A percentile compares a stretch with the other conserved stretches of the same genome.
phyloP scores from a whole-genome alignment of 106 monocot species.

The Amphibolis antarctica region DNA sequence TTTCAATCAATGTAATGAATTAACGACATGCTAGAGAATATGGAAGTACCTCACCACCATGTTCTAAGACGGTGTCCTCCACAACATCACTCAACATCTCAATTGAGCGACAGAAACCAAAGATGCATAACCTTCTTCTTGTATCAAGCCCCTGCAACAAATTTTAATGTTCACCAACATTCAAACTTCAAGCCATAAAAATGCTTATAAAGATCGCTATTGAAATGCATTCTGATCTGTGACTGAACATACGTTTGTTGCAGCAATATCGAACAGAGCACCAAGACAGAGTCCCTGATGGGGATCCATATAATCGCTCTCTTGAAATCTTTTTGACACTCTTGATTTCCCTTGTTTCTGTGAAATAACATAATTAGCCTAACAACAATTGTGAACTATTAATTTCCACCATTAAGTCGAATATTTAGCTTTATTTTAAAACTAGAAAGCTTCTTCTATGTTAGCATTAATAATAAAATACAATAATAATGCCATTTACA shows the following conservation, averaged over 20 bases:
- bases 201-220: background rate
- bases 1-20: background rate
- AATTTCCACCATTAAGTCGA: background rate
- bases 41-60: slow-evolving; percentile 77
- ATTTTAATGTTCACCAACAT: background rate
- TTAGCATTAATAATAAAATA: too few species aligned
- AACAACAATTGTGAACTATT: background rate
- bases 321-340: slow-evolving; percentile 53
- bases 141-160: slow-evolving; percentile 60
- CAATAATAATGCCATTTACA: background rate
- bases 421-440: too few species aligned
- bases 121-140: slow-evolving; percentile 91
- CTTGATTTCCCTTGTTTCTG: slow-evolving; percentile 49
- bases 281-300: slow-evolving; percentile 89
- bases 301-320: slow-evolving; percentile 93
- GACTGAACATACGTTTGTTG: slow-evolving; percentile 61
- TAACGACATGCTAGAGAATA: background rate
- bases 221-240: background rate
- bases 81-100: slow-evolving; percentile 98
- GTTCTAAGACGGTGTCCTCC: slow-evolving; percentile 82
- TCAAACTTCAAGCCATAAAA: background rate
- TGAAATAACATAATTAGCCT: background rate
- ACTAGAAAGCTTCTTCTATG: too few species aligned
- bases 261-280: slow-evolving; percentile 93
- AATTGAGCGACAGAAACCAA: slow-evolving; percentile 91